Evolutionary conservation across 2,329 filamentous ascomycete species (phyloP).

Genomic region (Diaporthe longicolla): DNA sequence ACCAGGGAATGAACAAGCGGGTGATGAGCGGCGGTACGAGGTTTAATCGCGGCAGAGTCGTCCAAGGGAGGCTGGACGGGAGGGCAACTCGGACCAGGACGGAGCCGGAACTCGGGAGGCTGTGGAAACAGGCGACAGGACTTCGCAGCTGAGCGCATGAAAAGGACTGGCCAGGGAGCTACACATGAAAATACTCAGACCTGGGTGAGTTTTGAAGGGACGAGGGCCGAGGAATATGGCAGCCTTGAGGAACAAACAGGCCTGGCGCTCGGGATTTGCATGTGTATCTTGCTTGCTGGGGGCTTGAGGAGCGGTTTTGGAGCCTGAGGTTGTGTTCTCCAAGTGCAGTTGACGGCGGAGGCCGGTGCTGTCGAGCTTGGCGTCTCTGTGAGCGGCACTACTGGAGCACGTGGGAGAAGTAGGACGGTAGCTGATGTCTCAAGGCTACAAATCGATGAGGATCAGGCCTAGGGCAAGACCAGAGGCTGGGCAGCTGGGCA

Average conservation of each 20-base stretch:
- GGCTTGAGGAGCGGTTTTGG: background rate
- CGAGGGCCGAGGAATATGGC: too few species aligned
- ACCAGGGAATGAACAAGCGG: too few species aligned
- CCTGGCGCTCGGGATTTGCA: background rate
- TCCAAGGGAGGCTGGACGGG: background rate
- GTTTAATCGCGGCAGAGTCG: background rate
- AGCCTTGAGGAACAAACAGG: background rate
- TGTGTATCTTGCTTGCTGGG: background rate
- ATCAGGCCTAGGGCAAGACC: background rate
- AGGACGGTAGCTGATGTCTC: slow-evolving; percentile 4
- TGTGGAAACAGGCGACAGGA: background rate
- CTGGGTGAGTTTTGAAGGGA: background rate
- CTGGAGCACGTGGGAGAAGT: background rate
- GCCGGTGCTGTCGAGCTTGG: background rate
- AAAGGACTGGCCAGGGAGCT: background rate
- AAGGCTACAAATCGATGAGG: slow-evolving; percentile 6
- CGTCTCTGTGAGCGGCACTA: background rate
- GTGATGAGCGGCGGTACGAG: background rate
- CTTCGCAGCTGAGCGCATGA: background rate
- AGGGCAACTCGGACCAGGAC: background rate
- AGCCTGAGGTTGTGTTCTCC: background rate
- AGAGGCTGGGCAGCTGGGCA: slow-evolving; percentile 10
- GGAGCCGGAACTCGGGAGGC: background rate
- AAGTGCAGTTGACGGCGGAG: background rate
- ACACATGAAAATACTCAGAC: background rate